Evolutionary conservation across 2,329 filamentous ascomycete genomes (phyloP).

Genomic region (Colletotrichum sp.): DNA sequence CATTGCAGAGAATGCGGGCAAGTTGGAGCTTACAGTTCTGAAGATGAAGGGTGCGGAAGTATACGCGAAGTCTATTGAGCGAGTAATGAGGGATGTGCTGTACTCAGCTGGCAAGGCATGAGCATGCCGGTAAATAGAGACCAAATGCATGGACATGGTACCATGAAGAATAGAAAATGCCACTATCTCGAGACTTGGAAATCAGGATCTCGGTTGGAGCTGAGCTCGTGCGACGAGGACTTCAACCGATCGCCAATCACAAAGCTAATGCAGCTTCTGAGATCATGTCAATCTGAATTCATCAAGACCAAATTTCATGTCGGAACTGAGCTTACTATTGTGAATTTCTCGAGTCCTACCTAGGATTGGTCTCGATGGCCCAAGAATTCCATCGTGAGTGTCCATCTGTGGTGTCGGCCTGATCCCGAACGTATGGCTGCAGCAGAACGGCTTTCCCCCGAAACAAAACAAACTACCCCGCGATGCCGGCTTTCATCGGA

Average conservation of each 20-base stretch:
- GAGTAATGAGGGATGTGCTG: not conserved
- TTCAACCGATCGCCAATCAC: not conserved
- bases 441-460: not conserved
- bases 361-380: too few species aligned
- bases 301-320: not conserved
- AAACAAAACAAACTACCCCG: not conserved
- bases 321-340: not conserved
- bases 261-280: not conserved
- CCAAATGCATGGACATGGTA: fast-evolving
- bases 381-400: fast-evolving
- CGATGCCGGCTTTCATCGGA: not conserved
- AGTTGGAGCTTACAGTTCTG: not conserved
- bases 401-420: not conserved
- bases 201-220: too few species aligned
- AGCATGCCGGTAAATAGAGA: not conserved
- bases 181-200: too few species aligned
- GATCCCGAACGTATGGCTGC: not conserved
- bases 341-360: not conserved
- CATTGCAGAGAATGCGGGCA: not conserved
- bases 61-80: not conserved
- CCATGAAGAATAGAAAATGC: too few species aligned
- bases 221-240: not conserved
- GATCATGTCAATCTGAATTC: fast-evolving
- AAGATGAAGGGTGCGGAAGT: not conserved
- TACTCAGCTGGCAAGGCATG: not conserved